phyloP scores from a whole-genome alignment of 768 basidiomycete genomes.

The Trametes meyenii region DNA sequence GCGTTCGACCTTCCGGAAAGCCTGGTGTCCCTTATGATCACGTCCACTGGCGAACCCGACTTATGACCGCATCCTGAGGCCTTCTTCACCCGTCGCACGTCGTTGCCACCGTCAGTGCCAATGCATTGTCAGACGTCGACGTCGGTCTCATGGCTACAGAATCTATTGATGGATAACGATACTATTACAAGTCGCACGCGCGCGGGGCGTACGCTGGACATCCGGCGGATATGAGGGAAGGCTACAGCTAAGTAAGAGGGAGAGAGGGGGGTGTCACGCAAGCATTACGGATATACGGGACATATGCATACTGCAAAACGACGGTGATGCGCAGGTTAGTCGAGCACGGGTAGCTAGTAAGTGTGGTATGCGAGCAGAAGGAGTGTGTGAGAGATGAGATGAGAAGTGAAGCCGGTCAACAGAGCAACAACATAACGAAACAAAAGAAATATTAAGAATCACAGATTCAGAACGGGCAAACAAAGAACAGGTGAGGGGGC shows the following conservation, averaged over 20 bases:
- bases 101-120: background rate
- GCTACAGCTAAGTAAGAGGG: constrained; percentile 5
- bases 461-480: no score
- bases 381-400: constrained; percentile 4
- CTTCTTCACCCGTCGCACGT: no score
- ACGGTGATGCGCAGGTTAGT: constrained; percentile 3
- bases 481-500: no score
- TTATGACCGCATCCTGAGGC: no score
- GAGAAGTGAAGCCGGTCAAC: background rate
- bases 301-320: constrained; percentile 1
- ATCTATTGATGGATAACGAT: constrained; percentile 6
- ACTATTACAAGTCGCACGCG: constrained; percentile 4
- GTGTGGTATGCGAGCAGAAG: background rate
- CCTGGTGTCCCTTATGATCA: no score
- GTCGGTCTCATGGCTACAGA: constrained; percentile 12
- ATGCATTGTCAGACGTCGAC: background rate
- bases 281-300: background rate
- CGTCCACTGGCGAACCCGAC: no score
- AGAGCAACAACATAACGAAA: background rate
- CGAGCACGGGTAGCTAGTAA: background rate
- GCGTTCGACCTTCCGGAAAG: no score
- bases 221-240: background rate
- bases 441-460: background rate
- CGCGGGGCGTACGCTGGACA: background rate
- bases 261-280: background rate